phyloP scores from a whole-genome alignment of 2,329 filamentous ascomycete genomes.

The Macroventuria anomochaeta region DNA sequence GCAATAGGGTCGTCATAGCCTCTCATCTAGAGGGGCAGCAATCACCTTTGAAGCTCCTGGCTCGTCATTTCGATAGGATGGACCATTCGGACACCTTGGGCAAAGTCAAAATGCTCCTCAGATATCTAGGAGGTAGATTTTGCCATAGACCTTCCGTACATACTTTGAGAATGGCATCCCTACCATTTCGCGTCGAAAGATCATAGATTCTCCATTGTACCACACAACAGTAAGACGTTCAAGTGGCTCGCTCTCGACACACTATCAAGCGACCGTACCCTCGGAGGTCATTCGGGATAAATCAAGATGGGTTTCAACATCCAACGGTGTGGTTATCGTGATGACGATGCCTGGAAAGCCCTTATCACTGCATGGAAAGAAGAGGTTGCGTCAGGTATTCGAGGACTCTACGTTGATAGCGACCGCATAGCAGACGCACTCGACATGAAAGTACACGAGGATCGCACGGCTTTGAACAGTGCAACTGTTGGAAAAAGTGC shows the following conservation, averaged over 20 bases:
- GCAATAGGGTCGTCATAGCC: too few relatives aligned
- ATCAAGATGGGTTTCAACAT: slow-evolving; percentile 2
- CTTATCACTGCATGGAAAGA: slow-evolving; percentile 1
- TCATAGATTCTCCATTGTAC: neutral
- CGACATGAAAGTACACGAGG: slow-evolving; percentile 2
- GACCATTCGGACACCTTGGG: too few relatives aligned
- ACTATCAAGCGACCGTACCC: neutral
- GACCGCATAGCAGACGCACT: slow-evolving; percentile 1
- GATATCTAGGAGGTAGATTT: too few relatives aligned
- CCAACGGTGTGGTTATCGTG: neutral
- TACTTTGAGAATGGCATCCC: neutral
- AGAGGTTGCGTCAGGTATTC: neutral
- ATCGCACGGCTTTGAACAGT: neutral
- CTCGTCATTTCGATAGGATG: too few relatives aligned
- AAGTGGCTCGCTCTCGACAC: neutral
- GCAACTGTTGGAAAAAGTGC: slow-evolving; percentile 4
- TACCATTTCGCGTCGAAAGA: neutral
- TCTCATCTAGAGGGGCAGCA: too few relatives aligned
- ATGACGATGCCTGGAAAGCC: neutral
- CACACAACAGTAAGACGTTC: neutral
- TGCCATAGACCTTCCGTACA: neutral
- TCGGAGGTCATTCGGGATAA: slow-evolving; percentile 1
- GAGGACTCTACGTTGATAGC: slow-evolving; percentile 1
- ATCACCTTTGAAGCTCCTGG: too few relatives aligned
- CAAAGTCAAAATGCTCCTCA: too few relatives aligned